These are phyloP conservation scores for Rhododendron williamsianum DNA, from an alignment of 148 eudicot genomes.

Conservation along the genomic window DNA sequence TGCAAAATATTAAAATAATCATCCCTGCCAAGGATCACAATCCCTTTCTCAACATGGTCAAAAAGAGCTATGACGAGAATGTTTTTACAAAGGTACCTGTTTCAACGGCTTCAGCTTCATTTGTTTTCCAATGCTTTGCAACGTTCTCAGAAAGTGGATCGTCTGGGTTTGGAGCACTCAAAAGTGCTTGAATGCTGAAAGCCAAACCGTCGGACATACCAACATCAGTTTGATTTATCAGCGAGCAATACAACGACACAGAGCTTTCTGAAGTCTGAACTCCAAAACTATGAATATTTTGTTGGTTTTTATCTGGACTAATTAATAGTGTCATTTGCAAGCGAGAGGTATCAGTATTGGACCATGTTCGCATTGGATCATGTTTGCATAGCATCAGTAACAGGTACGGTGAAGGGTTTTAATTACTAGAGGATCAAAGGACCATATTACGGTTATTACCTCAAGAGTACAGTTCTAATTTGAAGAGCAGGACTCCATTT, in stretches of 20 bases:
- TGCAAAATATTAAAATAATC: background rate
- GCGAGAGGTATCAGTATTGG: background rate
- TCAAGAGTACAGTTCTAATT: constrained; percentile 91
- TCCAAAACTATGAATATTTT: background rate
- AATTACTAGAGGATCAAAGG: background rate
- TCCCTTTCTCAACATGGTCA: background rate
- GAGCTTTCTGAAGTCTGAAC: background rate
- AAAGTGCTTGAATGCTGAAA: constrained; percentile 84
- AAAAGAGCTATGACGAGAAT: background rate
- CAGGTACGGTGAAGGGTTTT: background rate
- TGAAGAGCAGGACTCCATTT: constrained; percentile 99
- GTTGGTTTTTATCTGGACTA: background rate
- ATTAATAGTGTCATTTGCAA: background rate
- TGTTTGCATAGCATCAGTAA: background rate
- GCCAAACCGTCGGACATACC: background rate
- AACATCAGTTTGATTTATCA: background rate
- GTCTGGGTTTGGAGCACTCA: constrained; percentile 98
- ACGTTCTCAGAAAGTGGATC: constrained; percentile 97
- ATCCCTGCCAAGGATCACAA: background rate
- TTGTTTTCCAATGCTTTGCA: constrained; percentile 94
- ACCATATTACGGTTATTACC: constrained; percentile 33
- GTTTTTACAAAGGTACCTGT: constrained; percentile 47
- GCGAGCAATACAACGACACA: background rate
- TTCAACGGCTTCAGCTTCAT: constrained; percentile 92
- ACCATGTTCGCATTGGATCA: background rate